Conservation (phyloP, 768 basidiomycete genomes). For the Boletus fagicola region DNA sequence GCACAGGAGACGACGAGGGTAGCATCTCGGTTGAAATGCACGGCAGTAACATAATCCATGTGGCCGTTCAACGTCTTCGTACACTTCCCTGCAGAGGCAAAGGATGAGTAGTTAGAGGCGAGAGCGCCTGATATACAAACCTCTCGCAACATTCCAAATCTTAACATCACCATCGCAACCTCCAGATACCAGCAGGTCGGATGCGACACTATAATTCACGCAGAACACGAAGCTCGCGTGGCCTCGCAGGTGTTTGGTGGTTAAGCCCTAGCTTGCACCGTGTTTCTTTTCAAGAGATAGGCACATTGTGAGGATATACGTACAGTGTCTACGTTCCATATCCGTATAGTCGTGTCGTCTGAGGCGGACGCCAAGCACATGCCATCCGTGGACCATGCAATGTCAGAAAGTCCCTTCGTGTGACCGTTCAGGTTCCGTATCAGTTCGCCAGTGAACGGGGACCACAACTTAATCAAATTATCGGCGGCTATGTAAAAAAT, state of each 20-base stretch:
- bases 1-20: constrained; percentile 89
- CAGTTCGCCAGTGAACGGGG: constrained; percentile 74
- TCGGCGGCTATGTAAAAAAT: constrained; percentile 61
- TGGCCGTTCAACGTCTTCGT: constrained; percentile 89
- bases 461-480: constrained; percentile 78
- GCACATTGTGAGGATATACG: constrained; percentile 29
- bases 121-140: constrained; percentile 37
- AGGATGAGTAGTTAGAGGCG: too few species aligned
- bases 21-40: constrained; percentile 91
- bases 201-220: constrained; percentile 85
- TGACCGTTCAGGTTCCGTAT: constrained; percentile 74
- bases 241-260: constrained; percentile 68
- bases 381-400: constrained; percentile 86
- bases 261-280: constrained; percentile 52
- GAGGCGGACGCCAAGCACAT: constrained; percentile 84
- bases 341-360: constrained; percentile 85
- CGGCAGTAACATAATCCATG: constrained; percentile 91
- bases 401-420: constrained; percentile 81
- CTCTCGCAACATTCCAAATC: constrained; percentile 87
- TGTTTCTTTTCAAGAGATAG: background rate
- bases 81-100: constrained; percentile 58
- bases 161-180: constrained; percentile 90
- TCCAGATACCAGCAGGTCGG: constrained; percentile 88
- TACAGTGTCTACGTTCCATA: constrained; percentile 86
- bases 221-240: constrained; percentile 91